Conservation (phyloP, 2,329 filamentous ascomycete species). For the Alternaria postmessia region DNA sequence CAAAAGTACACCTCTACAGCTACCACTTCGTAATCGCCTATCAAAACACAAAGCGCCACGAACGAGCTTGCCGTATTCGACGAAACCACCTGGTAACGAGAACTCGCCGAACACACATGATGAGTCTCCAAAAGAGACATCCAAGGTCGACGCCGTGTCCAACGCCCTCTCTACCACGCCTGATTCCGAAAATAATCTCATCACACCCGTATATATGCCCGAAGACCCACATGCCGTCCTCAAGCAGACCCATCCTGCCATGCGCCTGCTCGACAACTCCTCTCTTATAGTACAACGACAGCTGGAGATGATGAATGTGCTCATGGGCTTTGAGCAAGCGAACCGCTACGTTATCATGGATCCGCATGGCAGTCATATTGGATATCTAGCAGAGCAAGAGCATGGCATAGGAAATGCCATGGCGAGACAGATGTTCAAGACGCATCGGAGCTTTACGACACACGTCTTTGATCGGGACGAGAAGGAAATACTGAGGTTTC, state of each 20-base stretch:
- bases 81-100: conserved; percentile 18
- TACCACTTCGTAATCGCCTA: conserved; percentile 36
- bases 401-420: conserved; percentile 65
- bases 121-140: conserved; percentile 22
- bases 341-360: conserved; percentile 73
- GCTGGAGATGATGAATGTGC: conserved; percentile 71
- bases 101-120: conserved; percentile 15
- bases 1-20: conserved; percentile 26
- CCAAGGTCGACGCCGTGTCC: conserved; percentile 55
- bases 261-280: conserved; percentile 66
- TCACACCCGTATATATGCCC: conserved; percentile 68
- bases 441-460: conserved; percentile 70
- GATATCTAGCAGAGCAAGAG: conserved; percentile 71
- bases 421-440: conserved; percentile 67
- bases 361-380: conserved; percentile 68
- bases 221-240: conserved; percentile 68
- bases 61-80: conserved; percentile 19
- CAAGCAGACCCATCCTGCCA: conserved; percentile 65
- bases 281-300: conserved; percentile 69
- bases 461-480: conserved; percentile 70
- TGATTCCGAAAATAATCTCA: conserved; percentile 58
- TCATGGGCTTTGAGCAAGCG: conserved; percentile 72
- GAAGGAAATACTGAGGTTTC: conserved; percentile 67
- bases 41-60: conserved; percentile 24
- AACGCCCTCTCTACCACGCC: conserved; percentile 54